Evolutionary conservation across 345 rosid genomes (phyloP), one percentile per base, ranked within the genome.

Genomic region (Brassica rapa): DNA sequence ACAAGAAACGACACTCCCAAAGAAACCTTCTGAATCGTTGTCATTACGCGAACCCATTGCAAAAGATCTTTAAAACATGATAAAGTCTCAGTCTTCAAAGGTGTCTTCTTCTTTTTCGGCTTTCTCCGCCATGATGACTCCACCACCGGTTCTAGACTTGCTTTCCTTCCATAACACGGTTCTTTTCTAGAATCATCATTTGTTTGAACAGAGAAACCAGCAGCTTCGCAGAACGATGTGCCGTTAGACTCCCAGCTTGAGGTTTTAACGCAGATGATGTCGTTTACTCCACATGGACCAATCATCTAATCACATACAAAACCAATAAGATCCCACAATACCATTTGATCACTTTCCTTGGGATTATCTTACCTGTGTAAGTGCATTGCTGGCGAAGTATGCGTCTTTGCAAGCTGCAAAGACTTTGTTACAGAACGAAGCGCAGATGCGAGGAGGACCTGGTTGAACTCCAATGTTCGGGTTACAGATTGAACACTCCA

Each of bases 401-500:
- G 98, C 98, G 72, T 74, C 78, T 29, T 85, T 82, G 82, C 99
- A 96, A 72, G 95, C 93, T 82, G 87, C 78, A 67, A 87, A 90
- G 68, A 90, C 93, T 83, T 81, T 80, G 53, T 91, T 86, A 85
- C 98, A 96, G 49, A 93, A 88, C 2, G 93, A 90, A 39, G 83
- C 68, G 30, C 99, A 96, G 29, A 96, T 81, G 15, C 87, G 88
- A 4, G 98, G 98, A 78, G 90, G 91, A 66, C 98, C 99, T 4
- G 93, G 95, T 82, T 86, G 90, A 70, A 87, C 83, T 25, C 99
- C 99, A 53, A 93, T 80, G 9, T 32, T 81, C 0, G 98, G 99
- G 75, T 96, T 96, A 21, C 99, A 96, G 63, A 93, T 87, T n/a
- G 99, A 91, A 76, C 98, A 96, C 85, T 96, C 99, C 87, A 93